Conservation (phyloP, 208 protist species). For the Herpetomonas samuelpessoai region DNA sequence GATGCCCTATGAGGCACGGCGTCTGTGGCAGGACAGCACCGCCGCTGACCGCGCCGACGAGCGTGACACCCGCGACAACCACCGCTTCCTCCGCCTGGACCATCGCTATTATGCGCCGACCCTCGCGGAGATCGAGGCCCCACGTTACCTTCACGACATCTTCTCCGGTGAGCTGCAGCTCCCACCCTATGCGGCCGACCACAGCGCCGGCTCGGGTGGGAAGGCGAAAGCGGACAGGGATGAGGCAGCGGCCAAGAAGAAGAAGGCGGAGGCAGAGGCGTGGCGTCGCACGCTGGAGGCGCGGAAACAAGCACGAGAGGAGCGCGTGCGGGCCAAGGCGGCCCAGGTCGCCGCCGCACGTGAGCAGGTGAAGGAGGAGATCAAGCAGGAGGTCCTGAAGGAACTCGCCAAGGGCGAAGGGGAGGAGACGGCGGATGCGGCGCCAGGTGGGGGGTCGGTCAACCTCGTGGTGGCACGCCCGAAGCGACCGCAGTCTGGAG, state of each 20-base stretch:
- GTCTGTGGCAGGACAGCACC: neutral
- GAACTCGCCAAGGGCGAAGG: slow-evolving; percentile 9
- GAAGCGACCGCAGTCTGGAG: no score
- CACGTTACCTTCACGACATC: slow-evolving; percentile 25
- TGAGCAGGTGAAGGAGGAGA: slow-evolving; percentile 13
- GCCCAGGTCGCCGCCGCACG: slow-evolving; percentile 22
- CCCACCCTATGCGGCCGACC: slow-evolving; percentile 10
- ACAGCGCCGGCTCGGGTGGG: slow-evolving; percentile 2
- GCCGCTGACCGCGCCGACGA: neutral
- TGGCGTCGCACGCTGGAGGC: slow-evolving; percentile 11
- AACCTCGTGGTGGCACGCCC: no score
- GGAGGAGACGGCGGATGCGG: no score
- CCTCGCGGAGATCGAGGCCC: slow-evolving; percentile 16
- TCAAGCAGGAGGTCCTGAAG: slow-evolving; percentile 22
- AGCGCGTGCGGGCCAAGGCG: slow-evolving; percentile 27
- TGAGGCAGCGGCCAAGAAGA: neutral
- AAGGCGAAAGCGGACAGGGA: no score
- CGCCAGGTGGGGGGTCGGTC: no score
- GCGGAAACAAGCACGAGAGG: slow-evolving; percentile 15
- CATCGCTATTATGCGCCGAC: slow-evolving; percentile 25
- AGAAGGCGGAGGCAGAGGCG: neutral
- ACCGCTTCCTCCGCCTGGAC: slow-evolving; percentile 20
- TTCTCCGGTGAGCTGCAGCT: slow-evolving; percentile 22
- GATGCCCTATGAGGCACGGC: neutral
- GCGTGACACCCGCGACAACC: slow-evolving; percentile 7